Base-by-base conservation (phyloP, 2,329 filamentous ascomycete genomes). In the Diaporthe destruens region DNA sequence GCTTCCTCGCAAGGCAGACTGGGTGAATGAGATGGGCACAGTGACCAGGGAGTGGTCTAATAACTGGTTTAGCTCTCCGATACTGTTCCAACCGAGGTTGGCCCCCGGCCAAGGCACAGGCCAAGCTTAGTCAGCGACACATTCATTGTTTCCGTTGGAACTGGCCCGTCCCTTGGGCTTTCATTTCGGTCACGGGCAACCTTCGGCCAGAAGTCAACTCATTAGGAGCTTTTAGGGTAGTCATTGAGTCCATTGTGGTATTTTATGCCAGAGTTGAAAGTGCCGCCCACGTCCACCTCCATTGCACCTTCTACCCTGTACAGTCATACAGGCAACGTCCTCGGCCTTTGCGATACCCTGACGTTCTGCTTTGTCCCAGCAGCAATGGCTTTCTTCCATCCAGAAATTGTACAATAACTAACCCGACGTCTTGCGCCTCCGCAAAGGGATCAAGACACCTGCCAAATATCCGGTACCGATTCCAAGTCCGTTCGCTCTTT, bases 401-500 rank as follows among this genome's bases (percentile, higher is more conserved):
- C 69, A 69, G 34, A 44, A 44, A 56, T 69, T 49, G 32, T 25
- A 59, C 11, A 47, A 57, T 34, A 55, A 32, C 55, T 44, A 53
- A 53, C 14, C 32, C n/a, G 53, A n/a, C 51, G 55, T 36, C 55
- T 51, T 49, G 29, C 59, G 14, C 32, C 54, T 32, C 29, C 36
- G 12, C 23, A 47, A 59, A 53, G 36, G 36, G 36, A 67, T 23
- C 32, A 16, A 39, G 47, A 59, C 55, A 63, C 47, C 39, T 44
- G 56, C 42, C 61, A 39, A 18, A n/a, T 53, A 25, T 57, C 32
- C 68, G 39, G 36, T 49, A 32, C 69, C 59, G 29, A 66, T 20
- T 44, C 55, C 71, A 36, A 65, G 25, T 54, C 55, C 71, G 49
- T 59, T 68, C 71, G 49, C 53, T 71, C 72, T 68, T 71, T 53